Base-by-base conservation (phyloP, 139 green algal species). In the Chlamydomonas applanata region DNA sequence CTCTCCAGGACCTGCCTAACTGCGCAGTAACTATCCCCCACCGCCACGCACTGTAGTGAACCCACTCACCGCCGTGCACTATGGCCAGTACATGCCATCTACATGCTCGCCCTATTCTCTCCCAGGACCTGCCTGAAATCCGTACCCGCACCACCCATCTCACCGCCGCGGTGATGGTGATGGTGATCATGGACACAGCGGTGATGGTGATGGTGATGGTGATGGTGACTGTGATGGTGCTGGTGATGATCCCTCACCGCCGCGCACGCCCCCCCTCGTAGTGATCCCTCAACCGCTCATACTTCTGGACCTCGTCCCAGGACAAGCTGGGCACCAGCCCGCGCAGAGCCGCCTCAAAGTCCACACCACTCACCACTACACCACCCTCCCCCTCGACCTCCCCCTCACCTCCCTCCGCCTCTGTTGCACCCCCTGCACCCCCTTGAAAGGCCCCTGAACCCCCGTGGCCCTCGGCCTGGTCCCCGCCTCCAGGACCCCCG, bases 311-410 rank as follows among this genome's bases (percentile, higher is more conserved):
- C 80, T 98, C 94, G 17, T 88, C 83, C 1, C 54, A 32, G 2
- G 86, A 94, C n/a, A 98, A 75, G 9, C 86, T 94, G 1, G 94
- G 94, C 60, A 83, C 89, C 49, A 98, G 75, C 2, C 73, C 65
- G 1, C 61, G 57, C 29, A 94, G 76, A 0, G 94, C 87, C 1
- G 45, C 67, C 30, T 82, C 9, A 25, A 97, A 95, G 77, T 97
- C 92, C 0, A 11, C 72, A 61, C 90, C 79, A 0, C 64, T 60
- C 4, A 97, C 92, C 34, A 73, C 60, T 5, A 95, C 79, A 24
- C 33, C 30, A 11, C 57, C 71, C 22, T 69, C 72, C 0, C 71
- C 56, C 24, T 57, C 32, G 7, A 19, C 40, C 40, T 69, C 63
- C 29, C 35, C 25, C 30, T 74, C 36, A 11, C n/a, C 59, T 32